Conservation (phyloP, 129 eudicot species). For the Solidago caesia region DNA sequence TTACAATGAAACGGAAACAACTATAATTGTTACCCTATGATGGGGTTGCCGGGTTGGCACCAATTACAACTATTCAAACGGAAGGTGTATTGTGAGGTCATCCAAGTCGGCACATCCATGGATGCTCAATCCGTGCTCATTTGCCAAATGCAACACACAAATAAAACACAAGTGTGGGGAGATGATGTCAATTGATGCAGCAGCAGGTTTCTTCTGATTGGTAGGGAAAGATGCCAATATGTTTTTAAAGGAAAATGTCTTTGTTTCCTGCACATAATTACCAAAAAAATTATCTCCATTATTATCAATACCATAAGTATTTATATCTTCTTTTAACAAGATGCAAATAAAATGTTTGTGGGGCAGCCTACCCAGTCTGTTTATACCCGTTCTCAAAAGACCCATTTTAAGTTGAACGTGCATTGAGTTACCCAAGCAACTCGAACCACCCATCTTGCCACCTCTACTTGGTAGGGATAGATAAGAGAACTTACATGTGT, state of each 20-base stretch:
- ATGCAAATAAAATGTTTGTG: too few relatives aligned
- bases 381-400: too few relatives aligned
- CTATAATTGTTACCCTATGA: not conserved
- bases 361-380: too few relatives aligned
- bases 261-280: constrained; percentile 21
- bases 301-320: too few relatives aligned
- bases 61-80: constrained; percentile 3
- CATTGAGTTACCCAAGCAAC: not conserved
- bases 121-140: constrained; percentile 50
- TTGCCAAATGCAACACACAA: constrained; percentile 56
- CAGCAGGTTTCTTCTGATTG: constrained; percentile 29
- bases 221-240: constrained; percentile 42
- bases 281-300: not conserved
- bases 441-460: not conserved
- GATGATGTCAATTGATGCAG: constrained; percentile 40
- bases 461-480: not conserved
- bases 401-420: not conserved
- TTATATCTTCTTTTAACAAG: too few relatives aligned
- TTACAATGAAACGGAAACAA: not conserved
- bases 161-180: constrained; percentile 62
- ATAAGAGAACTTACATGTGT: constrained; percentile 31
- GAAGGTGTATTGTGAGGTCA: constrained; percentile 45
- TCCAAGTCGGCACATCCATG: constrained; percentile 39
- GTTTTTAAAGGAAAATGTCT: constrained; percentile 44
- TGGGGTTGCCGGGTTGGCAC: not conserved